A percentile compares a stretch with the other conserved stretches of the same genome.
These are phyloP conservation scores for Phytophthora fragariae DNA, from an alignment of 352 stramenopile genomes.

Conservation along the genomic window DNA sequence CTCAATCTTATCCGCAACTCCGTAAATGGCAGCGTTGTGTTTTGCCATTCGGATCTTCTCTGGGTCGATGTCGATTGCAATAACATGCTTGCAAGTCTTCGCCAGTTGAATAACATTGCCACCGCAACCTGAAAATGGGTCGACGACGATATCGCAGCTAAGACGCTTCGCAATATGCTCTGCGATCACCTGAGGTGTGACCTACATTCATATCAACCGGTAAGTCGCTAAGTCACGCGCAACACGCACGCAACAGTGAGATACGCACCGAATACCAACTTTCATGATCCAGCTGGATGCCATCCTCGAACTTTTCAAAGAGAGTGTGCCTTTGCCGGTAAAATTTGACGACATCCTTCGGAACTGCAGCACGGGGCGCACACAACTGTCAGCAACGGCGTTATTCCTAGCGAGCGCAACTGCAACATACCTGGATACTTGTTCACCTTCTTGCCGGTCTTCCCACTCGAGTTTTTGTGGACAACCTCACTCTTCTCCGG, in stretches of 20 bases:
- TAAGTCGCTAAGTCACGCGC: background rate
- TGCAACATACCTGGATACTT: conserved; percentile 43
- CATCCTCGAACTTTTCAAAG: conserved; percentile 93
- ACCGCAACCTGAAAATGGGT: conserved; percentile 93
- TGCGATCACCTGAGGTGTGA: conserved; percentile 93
- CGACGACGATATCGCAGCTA: conserved; percentile 86
- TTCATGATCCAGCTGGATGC: conserved; percentile 92
- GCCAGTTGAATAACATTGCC: conserved; percentile 95
- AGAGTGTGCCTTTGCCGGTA: conserved; percentile 89
- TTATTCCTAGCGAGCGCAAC: background rate
- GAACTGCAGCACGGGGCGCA: conserved; percentile 31
- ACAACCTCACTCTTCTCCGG: conserved; percentile 17
- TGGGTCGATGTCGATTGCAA: conserved; percentile 94
- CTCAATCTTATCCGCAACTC: conserved; percentile 91
- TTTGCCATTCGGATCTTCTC: conserved; percentile 91
- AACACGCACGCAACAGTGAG: conserved; percentile 4
- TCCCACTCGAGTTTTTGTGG: conserved; percentile 22
- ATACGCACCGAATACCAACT: conserved; percentile 90
- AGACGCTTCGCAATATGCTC: conserved; percentile 86
- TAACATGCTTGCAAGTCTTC: conserved; percentile 87
- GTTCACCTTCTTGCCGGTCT: conserved; percentile 32
- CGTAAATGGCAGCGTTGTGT: conserved; percentile 93
- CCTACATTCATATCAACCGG: conserved; percentile 35
- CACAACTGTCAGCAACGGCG: conserved; percentile 3
- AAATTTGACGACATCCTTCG: conserved; percentile 84